phyloP scores from a whole-genome alignment of 768 basidiomycete species.

The Serendipita sp. region DNA sequence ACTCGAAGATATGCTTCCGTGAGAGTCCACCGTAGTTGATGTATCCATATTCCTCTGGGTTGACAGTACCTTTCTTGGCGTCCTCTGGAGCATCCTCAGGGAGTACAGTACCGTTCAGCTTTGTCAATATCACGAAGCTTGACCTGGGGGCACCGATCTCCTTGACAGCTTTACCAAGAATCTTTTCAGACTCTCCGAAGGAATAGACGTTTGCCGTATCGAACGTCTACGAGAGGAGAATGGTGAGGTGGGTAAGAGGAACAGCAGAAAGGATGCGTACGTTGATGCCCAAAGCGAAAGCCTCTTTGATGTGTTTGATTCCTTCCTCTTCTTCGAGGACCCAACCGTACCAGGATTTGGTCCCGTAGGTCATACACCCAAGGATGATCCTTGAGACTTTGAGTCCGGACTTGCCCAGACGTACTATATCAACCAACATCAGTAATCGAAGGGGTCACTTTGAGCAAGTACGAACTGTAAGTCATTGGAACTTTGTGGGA shows the following conservation, averaged over 20 bases:
- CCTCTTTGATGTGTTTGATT: conserved; percentile 36
- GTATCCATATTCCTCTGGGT: conserved; percentile 3
- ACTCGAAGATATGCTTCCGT: conserved; percentile 19
- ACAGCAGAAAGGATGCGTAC: background rate
- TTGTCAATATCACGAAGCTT: conserved; percentile 20
- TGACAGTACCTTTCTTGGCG: background rate
- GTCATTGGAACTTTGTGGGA: too few species aligned
- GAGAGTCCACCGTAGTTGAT: conserved; percentile 5
- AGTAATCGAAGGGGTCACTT: background rate
- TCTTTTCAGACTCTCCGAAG: conserved; percentile 24
- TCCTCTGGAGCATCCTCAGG: background rate
- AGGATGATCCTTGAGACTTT: conserved; percentile 29
- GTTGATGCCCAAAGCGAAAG: conserved; percentile 23
- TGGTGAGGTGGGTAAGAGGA: background rate
- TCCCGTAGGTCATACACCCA: conserved; percentile 23
- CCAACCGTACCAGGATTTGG: conserved; percentile 21
- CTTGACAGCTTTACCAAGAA: conserved; percentile 26
- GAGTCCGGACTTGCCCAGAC: conserved; percentile 21
- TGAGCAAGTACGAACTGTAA: too few species aligned
- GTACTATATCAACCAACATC: conserved; percentile 17
- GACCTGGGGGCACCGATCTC: conserved; percentile 17
- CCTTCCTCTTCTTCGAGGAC: conserved; percentile 33
- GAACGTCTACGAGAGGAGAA: conserved; percentile 16
- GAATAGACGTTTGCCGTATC: conserved; percentile 28
- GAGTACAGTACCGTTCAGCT: conserved; percentile 12